Evolutionary conservation across 805 yeast genomes (phyloP).

Genomic region (Monosporozyma aquatica): DNA sequence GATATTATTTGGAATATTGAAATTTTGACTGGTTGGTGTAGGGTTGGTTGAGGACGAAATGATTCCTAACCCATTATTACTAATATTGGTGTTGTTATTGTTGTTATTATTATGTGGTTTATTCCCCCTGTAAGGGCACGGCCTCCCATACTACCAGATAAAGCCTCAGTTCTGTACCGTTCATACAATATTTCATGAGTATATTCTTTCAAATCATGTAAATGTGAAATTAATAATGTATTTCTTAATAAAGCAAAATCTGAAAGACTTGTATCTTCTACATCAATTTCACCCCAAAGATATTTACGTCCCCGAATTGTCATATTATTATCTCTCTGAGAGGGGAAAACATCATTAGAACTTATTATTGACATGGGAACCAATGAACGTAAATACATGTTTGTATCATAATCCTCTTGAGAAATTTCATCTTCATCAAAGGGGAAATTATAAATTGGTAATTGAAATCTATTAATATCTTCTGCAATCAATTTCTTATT

Average conservation of each 20-base stretch:
- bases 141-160: slow-evolving; percentile 49
- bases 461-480: slow-evolving; percentile 60
- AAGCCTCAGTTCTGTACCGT: slow-evolving; percentile 79
- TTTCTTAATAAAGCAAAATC: slow-evolving; percentile 77
- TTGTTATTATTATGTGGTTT: slow-evolving; percentile 15
- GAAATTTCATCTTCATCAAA: slow-evolving; percentile 45
- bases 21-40: background rate
- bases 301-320: slow-evolving; percentile 44
- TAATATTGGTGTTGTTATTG: background rate
- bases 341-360: slow-evolving; percentile 53
- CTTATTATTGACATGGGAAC: slow-evolving; percentile 65
- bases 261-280: slow-evolving; percentile 63
- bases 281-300: slow-evolving; percentile 52
- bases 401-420: slow-evolving; percentile 57
- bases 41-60: background rate
- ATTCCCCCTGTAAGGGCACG: too few species aligned
- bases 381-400: slow-evolving; percentile 52
- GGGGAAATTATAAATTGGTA: slow-evolving; percentile 71
- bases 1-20: background rate
- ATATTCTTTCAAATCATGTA: slow-evolving; percentile 78
- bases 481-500: slow-evolving; percentile 69
- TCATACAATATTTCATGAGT: slow-evolving; percentile 85
- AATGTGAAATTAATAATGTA: slow-evolving; percentile 70
- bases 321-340: slow-evolving; percentile 33
- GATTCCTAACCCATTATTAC: background rate